These are phyloP conservation scores for Rosa multiflora DNA, from an alignment of 306 rosid genomes.

Conservation along the genomic window DNA sequence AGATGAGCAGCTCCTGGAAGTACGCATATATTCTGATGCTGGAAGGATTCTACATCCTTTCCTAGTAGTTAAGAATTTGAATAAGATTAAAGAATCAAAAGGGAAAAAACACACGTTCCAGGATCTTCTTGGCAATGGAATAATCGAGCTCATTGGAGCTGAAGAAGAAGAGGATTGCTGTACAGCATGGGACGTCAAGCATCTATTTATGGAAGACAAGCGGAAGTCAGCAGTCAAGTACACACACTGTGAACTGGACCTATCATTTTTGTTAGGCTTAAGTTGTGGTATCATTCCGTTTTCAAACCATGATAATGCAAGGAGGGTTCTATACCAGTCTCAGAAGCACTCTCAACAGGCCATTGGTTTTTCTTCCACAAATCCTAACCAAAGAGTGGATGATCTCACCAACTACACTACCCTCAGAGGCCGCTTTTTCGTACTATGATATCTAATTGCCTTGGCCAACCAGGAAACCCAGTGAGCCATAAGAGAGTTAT, in stretches of 20 bases:
- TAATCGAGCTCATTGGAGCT: slow-evolving; percentile 78
- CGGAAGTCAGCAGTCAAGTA: slow-evolving; percentile 46
- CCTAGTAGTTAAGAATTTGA: slow-evolving; percentile 71
- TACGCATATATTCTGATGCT: slow-evolving; percentile 78
- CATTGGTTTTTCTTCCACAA: slow-evolving; percentile 69
- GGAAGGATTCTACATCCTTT: slow-evolving; percentile 95
- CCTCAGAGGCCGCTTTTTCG: slow-evolving; percentile 86
- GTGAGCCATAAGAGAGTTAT: slow-evolving; percentile 33
- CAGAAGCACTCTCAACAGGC: slow-evolving; percentile 98
- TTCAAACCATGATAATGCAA: slow-evolving; percentile 94
- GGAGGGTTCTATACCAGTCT: slow-evolving; percentile 84
- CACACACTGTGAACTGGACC: slow-evolving; percentile 92
- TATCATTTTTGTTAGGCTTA: slow-evolving; percentile 77
- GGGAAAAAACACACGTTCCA: slow-evolving; percentile 48
- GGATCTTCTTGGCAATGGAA: slow-evolving; percentile 63
- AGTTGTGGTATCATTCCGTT: slow-evolving; percentile 81
- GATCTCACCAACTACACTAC: slow-evolving; percentile 74
- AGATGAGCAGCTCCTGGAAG: slow-evolving; percentile 63
- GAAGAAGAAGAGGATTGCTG: slow-evolving; percentile 96
- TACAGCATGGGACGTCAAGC: slow-evolving; percentile 68
- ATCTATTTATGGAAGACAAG: slow-evolving; percentile 60
- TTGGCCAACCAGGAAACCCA: slow-evolving; percentile 57
- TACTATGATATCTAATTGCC: slow-evolving; percentile 75
- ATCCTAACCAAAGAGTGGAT: slow-evolving; percentile 80
- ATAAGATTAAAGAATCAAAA: slow-evolving; percentile 50